Evolutionary conservation across 129 eudicot genomes (phyloP).

Genomic region (Cynara cardunculus): DNA sequence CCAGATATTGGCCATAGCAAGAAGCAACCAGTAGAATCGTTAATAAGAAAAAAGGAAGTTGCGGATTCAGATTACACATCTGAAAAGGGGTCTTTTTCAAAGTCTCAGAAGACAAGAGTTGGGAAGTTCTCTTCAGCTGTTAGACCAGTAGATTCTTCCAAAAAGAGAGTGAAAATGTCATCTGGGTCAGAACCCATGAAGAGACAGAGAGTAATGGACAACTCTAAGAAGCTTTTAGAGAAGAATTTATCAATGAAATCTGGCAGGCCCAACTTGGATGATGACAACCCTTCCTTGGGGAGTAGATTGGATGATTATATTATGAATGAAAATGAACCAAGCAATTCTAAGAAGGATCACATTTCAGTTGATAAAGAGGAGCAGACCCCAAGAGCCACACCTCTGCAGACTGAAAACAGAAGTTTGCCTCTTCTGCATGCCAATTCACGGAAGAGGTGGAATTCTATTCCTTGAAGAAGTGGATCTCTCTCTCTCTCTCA

Average conservation of each 20-base stretch:
- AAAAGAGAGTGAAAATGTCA: constrained; percentile 12
- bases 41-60: constrained; percentile 8
- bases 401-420: constrained; percentile 16
- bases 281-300: constrained; percentile 27
- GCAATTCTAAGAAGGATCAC: constrained; percentile 14
- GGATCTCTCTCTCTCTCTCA: neutral
- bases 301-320: constrained; percentile 26
- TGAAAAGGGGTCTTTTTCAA: constrained; percentile 20
- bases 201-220: constrained; percentile 19
- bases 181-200: constrained; percentile 13
- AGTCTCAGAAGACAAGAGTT: constrained; percentile 6
- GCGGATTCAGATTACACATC: constrained; percentile 20
- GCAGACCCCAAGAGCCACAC: constrained; percentile 9
- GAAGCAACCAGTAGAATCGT: constrained; percentile 18
- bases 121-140: constrained; percentile 10
- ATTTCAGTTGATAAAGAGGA: constrained; percentile 18
- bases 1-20: constrained; percentile 33
- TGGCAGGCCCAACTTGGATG: constrained; percentile 7
- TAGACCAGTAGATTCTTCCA: constrained; percentile 24
- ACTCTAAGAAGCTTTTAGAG: neutral
- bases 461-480: neutral
- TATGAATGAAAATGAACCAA: constrained; percentile 32
- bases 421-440: constrained; percentile 39
- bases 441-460: constrained; percentile 52
- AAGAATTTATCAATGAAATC: neutral